These are phyloP conservation scores for Neonectria ditissima DNA, from an alignment of 2,329 filamentous ascomycete genomes.

Conservation along the genomic window DNA sequence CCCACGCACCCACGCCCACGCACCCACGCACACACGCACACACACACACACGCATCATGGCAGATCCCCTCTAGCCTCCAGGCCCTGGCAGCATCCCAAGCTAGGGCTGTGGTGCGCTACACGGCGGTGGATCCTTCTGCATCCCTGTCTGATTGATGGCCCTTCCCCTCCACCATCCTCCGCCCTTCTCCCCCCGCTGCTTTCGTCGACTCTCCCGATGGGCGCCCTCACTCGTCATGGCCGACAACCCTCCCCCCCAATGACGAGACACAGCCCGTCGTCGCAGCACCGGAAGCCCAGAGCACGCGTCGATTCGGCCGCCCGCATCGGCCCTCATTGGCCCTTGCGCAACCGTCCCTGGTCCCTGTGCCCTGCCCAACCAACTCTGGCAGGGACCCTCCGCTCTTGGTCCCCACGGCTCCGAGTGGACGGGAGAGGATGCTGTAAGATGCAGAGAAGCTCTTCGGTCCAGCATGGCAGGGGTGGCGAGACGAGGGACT, in stretches of 20 bases:
- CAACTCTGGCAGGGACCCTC: slow-evolving; percentile 27
- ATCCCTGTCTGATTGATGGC: slow-evolving; percentile 34
- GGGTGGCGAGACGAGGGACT: slow-evolving; percentile 27
- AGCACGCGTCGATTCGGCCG: slow-evolving; percentile 31
- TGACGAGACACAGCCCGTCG: slow-evolving; percentile 31
- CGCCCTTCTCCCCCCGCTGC: slow-evolving; percentile 16
- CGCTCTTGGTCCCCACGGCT: slow-evolving; percentile 28
- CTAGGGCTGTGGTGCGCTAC: slow-evolving; percentile 20
- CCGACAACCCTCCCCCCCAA: slow-evolving; percentile 39
- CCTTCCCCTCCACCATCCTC: slow-evolving; percentile 35
- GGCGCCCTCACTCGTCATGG: slow-evolving; percentile 41
- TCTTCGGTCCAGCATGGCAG: slow-evolving; percentile 35
- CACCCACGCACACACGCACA: too few species aligned
- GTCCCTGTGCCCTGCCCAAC: slow-evolving; percentile 39
- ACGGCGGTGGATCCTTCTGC: slow-evolving; percentile 35
- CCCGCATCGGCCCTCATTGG: slow-evolving; percentile 39
- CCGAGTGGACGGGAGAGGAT: slow-evolving; percentile 42
- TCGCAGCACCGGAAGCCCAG: slow-evolving; percentile 36
- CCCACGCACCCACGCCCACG: too few species aligned
- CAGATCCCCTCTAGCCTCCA: slow-evolving; percentile 22
- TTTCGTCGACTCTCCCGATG: slow-evolving; percentile 32
- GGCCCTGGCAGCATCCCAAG: slow-evolving; percentile 15
- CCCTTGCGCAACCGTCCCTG: slow-evolving; percentile 32
- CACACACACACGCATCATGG: slow-evolving; percentile 13
- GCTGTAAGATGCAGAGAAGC: slow-evolving; percentile 39